Conservation (phyloP, 1,284 basidiomycete species). For the Kalmanozyma brasiliensis region DNA sequence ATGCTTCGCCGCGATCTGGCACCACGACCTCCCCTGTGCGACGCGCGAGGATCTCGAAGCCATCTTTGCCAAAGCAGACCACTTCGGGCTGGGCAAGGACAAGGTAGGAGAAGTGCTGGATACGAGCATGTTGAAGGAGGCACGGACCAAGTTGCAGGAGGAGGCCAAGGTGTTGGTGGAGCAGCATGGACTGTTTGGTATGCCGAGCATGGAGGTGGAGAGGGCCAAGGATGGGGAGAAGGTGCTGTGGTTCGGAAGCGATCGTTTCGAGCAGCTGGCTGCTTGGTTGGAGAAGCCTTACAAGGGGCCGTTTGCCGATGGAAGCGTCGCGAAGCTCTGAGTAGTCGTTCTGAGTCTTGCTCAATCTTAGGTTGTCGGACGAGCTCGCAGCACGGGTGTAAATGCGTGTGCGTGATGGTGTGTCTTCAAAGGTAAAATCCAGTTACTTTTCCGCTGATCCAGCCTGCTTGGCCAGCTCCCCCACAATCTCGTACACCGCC, state of each 20-base stretch:
- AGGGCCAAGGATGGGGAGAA: slow-evolving; percentile 27
- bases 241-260: slow-evolving; percentile 48
- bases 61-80: slow-evolving; percentile 24
- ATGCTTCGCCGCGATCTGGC: slow-evolving; percentile 56
- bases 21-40: slow-evolving; percentile 26
- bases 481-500: slow-evolving; percentile 32
- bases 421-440: too few relatives aligned
- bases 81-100: slow-evolving; percentile 16
- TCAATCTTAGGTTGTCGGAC: too few relatives aligned
- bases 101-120: slow-evolving; percentile 19
- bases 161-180: slow-evolving; percentile 44
- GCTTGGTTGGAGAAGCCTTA: slow-evolving; percentile 47
- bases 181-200: slow-evolving; percentile 44
- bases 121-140: slow-evolving; percentile 19
- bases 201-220: slow-evolving; percentile 51
- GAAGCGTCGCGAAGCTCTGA: slow-evolving; percentile 38
- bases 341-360: not conserved
- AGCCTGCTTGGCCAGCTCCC: slow-evolving; percentile 4
- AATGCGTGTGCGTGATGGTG: too few relatives aligned
- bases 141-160: slow-evolving; percentile 20
- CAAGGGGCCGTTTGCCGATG: slow-evolving; percentile 54
- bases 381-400: too few relatives aligned
- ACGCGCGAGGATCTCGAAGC: slow-evolving; percentile 38
- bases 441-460: not conserved
- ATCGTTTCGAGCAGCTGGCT: slow-evolving; percentile 57